Evolutionary conservation across 768 basidiomycete species (phyloP).

Genomic region (Lactarius deliciosus): DNA sequence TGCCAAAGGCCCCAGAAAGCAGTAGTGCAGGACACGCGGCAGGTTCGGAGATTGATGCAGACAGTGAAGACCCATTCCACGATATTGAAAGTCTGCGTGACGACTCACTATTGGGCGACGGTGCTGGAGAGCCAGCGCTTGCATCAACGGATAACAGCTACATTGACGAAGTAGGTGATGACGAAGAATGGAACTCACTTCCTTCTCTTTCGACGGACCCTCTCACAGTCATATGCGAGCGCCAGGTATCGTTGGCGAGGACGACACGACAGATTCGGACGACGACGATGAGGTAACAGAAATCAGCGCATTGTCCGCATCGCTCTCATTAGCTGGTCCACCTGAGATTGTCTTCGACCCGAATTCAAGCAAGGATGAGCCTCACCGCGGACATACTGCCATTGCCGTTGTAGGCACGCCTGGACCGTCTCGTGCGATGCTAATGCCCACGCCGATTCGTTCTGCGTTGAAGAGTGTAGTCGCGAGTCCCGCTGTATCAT

Average conservation of each 20-base stretch:
- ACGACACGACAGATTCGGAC: slow-evolving; percentile 43
- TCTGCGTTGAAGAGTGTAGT: slow-evolving; percentile 46
- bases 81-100: slow-evolving; percentile 87
- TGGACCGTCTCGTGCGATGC: slow-evolving; percentile 22
- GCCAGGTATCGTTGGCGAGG: slow-evolving; percentile 35
- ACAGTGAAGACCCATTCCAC: slow-evolving; percentile 86
- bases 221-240: slow-evolving; percentile 43
- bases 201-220: slow-evolving; percentile 70
- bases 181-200: slow-evolving; percentile 67
- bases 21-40: slow-evolving; percentile 36
- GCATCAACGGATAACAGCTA: slow-evolving; percentile 32
- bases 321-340: slow-evolving; percentile 26
- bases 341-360: slow-evolving; percentile 19
- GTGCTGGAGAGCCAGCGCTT: slow-evolving; percentile 20
- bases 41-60: slow-evolving; percentile 42
- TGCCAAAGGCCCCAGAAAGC: slow-evolving; percentile 32
- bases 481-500: slow-evolving; percentile 54
- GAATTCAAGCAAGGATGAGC: slow-evolving; percentile 25
- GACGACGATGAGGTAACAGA: slow-evolving; percentile 31
- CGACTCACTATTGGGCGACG: slow-evolving; percentile 30
- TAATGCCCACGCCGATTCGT: slow-evolving; percentile 39
- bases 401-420: slow-evolving; percentile 17
- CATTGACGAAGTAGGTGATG: slow-evolving; percentile 56
- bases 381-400: slow-evolving; percentile 23
- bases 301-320: slow-evolving; percentile 30